Conservation (phyloP, 2,329 filamentous ascomycete genomes). For the Hypoxylon sp. region DNA sequence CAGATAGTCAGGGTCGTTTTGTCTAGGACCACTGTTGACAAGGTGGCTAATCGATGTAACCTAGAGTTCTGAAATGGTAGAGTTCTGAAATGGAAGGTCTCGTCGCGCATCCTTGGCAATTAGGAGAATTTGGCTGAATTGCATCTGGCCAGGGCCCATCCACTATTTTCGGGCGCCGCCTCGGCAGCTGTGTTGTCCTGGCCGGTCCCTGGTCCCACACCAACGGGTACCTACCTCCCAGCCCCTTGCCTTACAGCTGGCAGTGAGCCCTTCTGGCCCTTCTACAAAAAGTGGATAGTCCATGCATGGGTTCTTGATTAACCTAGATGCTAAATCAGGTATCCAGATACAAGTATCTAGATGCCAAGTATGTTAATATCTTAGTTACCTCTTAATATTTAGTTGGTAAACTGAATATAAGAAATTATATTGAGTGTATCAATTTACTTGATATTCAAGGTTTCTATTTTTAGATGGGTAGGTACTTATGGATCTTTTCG, state of each 20-base stretch:
- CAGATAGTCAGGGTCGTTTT: conserved; percentile 14
- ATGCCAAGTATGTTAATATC: no score
- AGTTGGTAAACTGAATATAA: no score
- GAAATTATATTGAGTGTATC: no score
- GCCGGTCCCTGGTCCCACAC: no score
- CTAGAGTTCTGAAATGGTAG: no score
- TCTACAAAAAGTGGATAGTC: no score
- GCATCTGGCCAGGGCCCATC: conserved; percentile 11
- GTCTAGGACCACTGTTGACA: neutral
- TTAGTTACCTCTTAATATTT: no score
- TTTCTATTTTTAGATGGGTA: no score
- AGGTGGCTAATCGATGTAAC: conserved; percentile 6
- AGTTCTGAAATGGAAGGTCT: conserved; percentile 19
- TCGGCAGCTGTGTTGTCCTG: conserved; percentile 22
- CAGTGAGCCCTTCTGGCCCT: no score
- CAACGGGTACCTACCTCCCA: neutral
- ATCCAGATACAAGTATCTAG: no score
- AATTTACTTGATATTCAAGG: no score
- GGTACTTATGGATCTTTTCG: no score
- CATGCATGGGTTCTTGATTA: neutral
- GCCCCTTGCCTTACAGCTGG: neutral
- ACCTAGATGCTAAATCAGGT: neutral
- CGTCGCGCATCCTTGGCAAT: conserved; percentile 37
- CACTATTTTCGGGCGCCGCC: conserved; percentile 10
- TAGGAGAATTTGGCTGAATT: conserved; percentile 44